phyloP scores from a whole-genome alignment of 441 rosid genomes.

The Gossypium trilobum region DNA sequence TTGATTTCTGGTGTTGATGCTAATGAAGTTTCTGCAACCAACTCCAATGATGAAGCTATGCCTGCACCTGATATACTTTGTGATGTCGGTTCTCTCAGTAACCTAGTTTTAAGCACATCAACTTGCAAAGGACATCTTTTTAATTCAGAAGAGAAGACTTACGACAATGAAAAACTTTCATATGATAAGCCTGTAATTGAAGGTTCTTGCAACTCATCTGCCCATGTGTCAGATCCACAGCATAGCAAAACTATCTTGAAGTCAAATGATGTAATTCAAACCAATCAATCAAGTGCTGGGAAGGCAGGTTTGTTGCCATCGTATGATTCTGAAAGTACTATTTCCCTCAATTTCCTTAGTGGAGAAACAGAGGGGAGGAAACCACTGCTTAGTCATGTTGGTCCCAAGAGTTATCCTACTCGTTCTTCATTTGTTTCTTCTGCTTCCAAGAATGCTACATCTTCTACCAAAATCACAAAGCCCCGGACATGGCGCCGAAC shows the following conservation, averaged over 20 bases:
- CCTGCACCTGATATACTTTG: conserved; percentile 30
- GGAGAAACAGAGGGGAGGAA: conserved; percentile 33
- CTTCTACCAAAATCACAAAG: conserved; percentile 35
- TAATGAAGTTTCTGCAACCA: conserved; percentile 28
- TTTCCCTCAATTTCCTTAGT: conserved; percentile 14
- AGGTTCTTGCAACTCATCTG: conserved; percentile 29
- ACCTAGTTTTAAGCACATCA: conserved; percentile 4
- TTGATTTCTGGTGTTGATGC: conserved; percentile 26
- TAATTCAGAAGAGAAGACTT: conserved; percentile 28
- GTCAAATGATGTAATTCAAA: conserved; percentile 15
- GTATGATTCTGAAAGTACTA: conserved; percentile 23
- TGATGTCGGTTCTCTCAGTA: conserved; percentile 27
- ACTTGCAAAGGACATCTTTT: conserved; percentile 17
- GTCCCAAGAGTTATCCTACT: conserved; percentile 32
- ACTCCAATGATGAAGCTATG: conserved; percentile 29
- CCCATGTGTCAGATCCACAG: conserved; percentile 16
- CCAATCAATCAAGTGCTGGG: conserved; percentile 13
- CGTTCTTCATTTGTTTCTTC: conserved; percentile 30
- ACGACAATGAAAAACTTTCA: conserved; percentile 22
- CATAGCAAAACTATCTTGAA: conserved; percentile 22
- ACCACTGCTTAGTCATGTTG: conserved; percentile 23
- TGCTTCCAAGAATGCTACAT: conserved; percentile 32
- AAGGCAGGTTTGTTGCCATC: conserved; percentile 21
- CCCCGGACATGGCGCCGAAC: conserved; percentile 69
- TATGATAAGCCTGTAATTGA: conserved; percentile 29